Base-by-base conservation (phyloP, 1,139 yeast species). In the Yamadazyma triangularis region DNA sequence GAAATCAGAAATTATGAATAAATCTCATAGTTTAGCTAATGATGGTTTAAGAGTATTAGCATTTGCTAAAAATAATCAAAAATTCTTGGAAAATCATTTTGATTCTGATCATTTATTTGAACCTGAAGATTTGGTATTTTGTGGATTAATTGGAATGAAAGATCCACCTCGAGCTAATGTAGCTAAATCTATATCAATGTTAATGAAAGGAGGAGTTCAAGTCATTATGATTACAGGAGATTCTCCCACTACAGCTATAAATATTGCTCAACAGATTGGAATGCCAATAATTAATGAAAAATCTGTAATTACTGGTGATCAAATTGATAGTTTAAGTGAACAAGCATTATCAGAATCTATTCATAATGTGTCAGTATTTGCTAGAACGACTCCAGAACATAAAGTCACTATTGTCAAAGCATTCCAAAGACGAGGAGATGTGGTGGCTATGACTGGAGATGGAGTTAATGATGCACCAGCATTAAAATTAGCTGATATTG, bases 401-500 rank as follows among this genome's bases (percentile, higher is more conserved):
- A 91, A 91, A 56, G 85, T 91, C 38, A 71, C 84, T 32, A 91
- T 91, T 58, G 95, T 91, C 20, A 77, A 85, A 50, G 96, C 96
- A 1, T 70, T 91, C 45, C 96, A 91, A 58, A 73, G 79, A 51
- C 75, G 95, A 48, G 97, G 96, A 28, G 96, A 91, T 56, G 81
- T 89, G 40, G 98, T 91, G 29, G 98, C 96, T 25, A 91, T 91
- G 98, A 91, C 97, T 8, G 98, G 98, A 44, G 98, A 91, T 58
- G 98, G 98, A 60, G 98, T 91, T 16, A 91, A 91, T 54, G 98
- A 91, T 61, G 96, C 98, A 0, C 98, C 98, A n/a, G 97, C 98
- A 4, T 73, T 91, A 48, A 91, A 91, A 56, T 70, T 89, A 50
- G 98, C 98, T 2, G 96, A 91, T 58, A 93, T 91, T 47, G 98